Base-by-base conservation (phyloP, 2,329 filamentous ascomycete genomes). In the Tolypocladium tundrense region DNA sequence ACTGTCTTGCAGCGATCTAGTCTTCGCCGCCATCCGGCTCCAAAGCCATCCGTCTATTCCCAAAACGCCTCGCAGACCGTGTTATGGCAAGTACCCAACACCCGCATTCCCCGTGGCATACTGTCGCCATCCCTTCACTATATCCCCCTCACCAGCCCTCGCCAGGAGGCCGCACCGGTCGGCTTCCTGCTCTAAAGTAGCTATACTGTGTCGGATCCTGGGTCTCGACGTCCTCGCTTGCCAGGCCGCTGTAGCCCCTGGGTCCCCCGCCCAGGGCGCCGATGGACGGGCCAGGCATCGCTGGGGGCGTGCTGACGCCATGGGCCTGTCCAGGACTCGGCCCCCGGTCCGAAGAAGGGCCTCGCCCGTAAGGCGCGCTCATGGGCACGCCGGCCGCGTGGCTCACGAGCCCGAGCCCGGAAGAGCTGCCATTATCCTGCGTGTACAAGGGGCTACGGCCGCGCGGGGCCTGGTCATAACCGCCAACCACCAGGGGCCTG, bases 241-340 rank as follows among this genome's bases (percentile, higher is more conserved):
- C 79, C 57, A 87, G 68, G 33, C 79, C 78, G 16, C 81, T 84
- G 66, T 87, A 87, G 0, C 84, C 83, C 55, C 76, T 73, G 1
- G 82, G 80, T 2, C 83, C 82, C 56, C 82, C 81, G 21, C 82
- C 82, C 21, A 84, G 68, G 60, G 82, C 80, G 13, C 81, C 79
- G 5, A 70, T 64, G 13, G 77, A 77, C 1, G 77, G 74, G 3
- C 77, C 75, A 2, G 76, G 71, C 37, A 62, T 66, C 43, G 37
- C 59, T 31, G 57, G 61, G 19, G 59, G 60, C 41, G 58, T 55
- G 10, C 61, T 60, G 16, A 64, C 64, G 10, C 48, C 48, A 10
- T 52, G 48, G 4, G 14, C 31, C 16, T 62, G 61, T 5, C 54
- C 58, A 4, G 66, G 65, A 13, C 65, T 68, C 64, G 64, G 61